Conservation (phyloP, 257 asterid genomes). For the Fraxinus excelsior region DNA sequence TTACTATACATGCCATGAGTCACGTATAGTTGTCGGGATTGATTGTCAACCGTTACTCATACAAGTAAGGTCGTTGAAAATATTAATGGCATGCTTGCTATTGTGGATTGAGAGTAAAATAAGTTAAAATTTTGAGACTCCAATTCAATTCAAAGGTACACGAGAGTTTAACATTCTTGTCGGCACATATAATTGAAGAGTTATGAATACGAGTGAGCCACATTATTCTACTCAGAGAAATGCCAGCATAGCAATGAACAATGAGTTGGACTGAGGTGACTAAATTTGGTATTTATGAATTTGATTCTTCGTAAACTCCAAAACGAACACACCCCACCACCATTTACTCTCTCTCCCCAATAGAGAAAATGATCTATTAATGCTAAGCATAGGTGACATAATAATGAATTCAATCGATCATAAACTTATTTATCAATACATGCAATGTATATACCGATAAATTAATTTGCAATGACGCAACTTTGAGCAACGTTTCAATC, state of each 20-base stretch:
- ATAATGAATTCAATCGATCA: no score
- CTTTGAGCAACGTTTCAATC: no score
- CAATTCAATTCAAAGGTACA: no score
- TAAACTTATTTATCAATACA: no score
- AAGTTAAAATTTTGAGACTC: not conserved
- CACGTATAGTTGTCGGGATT: no score
- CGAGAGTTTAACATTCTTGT: not conserved
- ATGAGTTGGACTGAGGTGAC: constrained; percentile 9
- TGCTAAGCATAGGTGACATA: no score
- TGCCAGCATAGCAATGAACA: not conserved
- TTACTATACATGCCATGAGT: no score
- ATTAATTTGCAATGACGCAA: no score
- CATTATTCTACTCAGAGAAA: not conserved
- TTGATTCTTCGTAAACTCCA: not conserved
- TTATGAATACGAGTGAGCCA: not conserved
- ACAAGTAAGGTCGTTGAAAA: no score
- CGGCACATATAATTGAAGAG: constrained; percentile 1
- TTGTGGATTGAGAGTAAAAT: not conserved
- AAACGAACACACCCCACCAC: not conserved
- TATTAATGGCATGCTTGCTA: not conserved
- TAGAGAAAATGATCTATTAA: no score
- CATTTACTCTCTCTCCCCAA: not conserved
- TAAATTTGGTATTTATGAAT: not conserved
- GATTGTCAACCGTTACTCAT: no score
- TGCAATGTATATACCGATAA: no score